Conservation (phyloP, 345 rosid species). For the Sisymbrium irio region DNA sequence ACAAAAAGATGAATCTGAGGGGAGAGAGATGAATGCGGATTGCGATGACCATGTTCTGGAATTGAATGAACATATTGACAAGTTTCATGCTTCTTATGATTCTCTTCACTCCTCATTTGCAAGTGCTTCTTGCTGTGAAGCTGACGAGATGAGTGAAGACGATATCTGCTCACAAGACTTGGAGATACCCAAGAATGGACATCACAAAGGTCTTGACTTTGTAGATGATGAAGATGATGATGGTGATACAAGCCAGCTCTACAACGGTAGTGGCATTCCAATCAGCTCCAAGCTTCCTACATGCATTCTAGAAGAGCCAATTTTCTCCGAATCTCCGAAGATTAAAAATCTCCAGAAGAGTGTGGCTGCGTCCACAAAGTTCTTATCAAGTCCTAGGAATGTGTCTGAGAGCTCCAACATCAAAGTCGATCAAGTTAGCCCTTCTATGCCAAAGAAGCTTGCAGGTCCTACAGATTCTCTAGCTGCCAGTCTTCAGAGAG, state of each 20-base stretch:
- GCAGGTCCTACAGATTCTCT: constrained; percentile 66
- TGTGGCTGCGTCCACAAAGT: constrained; percentile 40
- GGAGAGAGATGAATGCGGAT: constrained; percentile 49
- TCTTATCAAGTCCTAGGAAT: constrained; percentile 46
- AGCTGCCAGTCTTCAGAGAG: constrained; percentile 90
- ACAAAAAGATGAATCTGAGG: constrained; percentile 37
- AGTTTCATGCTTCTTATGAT: constrained; percentile 49
- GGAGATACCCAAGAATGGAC: no score
- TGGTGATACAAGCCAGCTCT: no score
- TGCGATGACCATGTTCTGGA: constrained; percentile 59
- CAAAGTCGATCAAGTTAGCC: constrained; percentile 46
- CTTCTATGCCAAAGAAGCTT: constrained; percentile 66
- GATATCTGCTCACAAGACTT: constrained; percentile 53
- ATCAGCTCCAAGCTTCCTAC: constrained; percentile 46
- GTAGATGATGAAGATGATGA: no score
- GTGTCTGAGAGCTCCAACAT: constrained; percentile 38
- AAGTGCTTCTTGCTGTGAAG: constrained; percentile 51
- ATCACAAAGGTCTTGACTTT: no score
- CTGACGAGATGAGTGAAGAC: constrained; percentile 54
- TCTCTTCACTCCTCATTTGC: constrained; percentile 50
- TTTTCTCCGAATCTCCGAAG: constrained; percentile 79
- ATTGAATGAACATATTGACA: constrained; percentile 57
- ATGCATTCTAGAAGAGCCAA: constrained; percentile 54
- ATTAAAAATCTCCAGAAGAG: constrained; percentile 64
- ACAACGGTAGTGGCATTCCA: not conserved